Percentiles rank a stretch among this genome's conserved stretches.
Conservation (phyloP, 2,329 filamentous ascomycete genomes). For the Gyromitra esculenta region DNA sequence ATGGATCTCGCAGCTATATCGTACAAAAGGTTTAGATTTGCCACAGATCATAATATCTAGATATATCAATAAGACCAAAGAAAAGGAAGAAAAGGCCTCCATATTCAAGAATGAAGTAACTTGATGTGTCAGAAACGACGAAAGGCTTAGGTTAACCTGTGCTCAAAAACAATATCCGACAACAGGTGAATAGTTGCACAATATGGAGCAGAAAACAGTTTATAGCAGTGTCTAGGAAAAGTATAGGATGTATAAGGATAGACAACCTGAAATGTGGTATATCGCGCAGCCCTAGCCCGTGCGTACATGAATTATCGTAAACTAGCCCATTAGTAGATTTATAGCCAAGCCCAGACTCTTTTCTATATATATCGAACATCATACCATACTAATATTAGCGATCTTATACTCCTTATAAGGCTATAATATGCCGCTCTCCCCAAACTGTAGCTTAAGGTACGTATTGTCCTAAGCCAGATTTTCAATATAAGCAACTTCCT, state of each 20-base stretch:
- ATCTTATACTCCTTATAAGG: constrained; percentile 14
- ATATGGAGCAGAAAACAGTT: neutral
- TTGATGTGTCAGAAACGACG: neutral
- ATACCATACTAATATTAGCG: constrained; percentile 7
- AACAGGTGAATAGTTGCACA: constrained; percentile 2
- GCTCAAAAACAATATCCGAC: neutral
- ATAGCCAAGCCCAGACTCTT: neutral
- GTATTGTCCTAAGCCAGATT: constrained; percentile 16
- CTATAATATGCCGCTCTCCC: constrained; percentile 10
- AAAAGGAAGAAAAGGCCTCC: neutral
- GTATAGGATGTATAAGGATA: constrained; percentile 13
- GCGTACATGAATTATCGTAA: constrained; percentile 17
- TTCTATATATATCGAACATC: constrained; percentile 16
- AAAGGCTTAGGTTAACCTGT: constrained; percentile 6
- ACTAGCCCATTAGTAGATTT: constrained; percentile 5
- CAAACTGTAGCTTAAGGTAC: constrained; percentile 10
- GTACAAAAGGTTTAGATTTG: neutral
- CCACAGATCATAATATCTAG: neutral
- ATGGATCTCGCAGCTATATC: neutral
- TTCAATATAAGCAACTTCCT: constrained; percentile 14
- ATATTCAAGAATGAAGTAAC: neutral
- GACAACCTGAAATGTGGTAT: constrained; percentile 30
- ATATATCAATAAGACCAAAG: neutral
- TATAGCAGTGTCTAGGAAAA: neutral
- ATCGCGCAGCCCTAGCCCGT: constrained; percentile 21